Conservation (phyloP, 805 yeast species). For the Ogataea methanolica region DNA sequence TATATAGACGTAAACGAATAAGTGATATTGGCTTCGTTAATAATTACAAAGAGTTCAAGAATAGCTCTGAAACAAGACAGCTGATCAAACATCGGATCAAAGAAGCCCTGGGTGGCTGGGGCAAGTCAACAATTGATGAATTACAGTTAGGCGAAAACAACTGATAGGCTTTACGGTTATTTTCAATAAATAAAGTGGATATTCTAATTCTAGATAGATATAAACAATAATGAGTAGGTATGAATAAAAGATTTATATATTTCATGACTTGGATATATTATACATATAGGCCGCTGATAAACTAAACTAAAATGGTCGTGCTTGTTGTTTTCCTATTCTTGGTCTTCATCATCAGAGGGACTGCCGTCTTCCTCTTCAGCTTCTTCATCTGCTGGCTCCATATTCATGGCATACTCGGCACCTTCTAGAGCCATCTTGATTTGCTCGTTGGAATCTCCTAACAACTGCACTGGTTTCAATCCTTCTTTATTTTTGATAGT, state of each 20-base stretch:
- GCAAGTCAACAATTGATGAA: slow-evolving; percentile 3
- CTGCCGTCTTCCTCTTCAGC: slow-evolving; percentile 33
- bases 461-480: slow-evolving; percentile 69
- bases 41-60: slow-evolving; percentile 15
- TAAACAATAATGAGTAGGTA: neutral
- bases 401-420: slow-evolving; percentile 70
- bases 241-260: neutral
- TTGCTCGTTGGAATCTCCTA: slow-evolving; percentile 47
- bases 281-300: neutral
- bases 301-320: neutral
- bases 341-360: slow-evolving; percentile 20
- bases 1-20: slow-evolving; percentile 1
- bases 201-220: neutral
- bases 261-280: neutral
- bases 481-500: slow-evolving; percentile 54
- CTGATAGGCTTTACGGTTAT: neutral
- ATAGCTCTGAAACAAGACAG: neutral
- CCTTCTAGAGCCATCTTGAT: slow-evolving; percentile 65
- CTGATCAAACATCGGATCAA: slow-evolving; percentile 1
- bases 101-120: slow-evolving; percentile 13
- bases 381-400: slow-evolving; percentile 26
- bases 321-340: neutral
- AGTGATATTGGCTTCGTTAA: neutral
- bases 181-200: neutral
- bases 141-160: neutral